Base-by-base conservation (phyloP, 1,139 yeast genomes). In the Debaryomycetaceae sp. region DNA sequence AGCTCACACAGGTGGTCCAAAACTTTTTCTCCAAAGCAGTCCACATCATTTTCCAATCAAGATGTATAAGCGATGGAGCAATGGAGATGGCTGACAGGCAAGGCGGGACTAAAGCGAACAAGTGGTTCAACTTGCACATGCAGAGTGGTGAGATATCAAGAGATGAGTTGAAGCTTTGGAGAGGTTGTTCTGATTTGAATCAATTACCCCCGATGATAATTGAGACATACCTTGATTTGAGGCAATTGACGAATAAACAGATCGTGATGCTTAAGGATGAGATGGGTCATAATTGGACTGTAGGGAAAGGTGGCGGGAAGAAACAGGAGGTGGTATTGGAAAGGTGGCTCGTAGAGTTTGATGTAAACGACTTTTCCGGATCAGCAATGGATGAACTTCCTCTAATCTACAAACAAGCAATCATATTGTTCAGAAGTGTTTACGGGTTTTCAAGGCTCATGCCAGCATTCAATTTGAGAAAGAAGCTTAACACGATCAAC, bases 341-440 rank as follows among this genome's bases (percentile, higher is more conserved):
- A 60, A 74, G 99, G 47, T 93, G 99, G 99, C 71, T 89, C 24
- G 69, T 93, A 35, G 96, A 90, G 61, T 79, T 90, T 50, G 91
- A 84, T 54, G 60, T 60, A 41, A 57, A 48, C 43, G 63, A 55
- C 23, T 60, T 61, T 6, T 53, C 64, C 14, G 69, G 68, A 11
- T 55, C 61, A 8, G 49, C 60, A 1, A 53, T 62, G 4, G 76
- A 68, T 42, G 91, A 86, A 47, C 69, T 86, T 23, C 89, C 95
- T 0, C 64, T 75, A 24, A 78, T 87, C 13, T 87, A 88, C 68
- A 87, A 87, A 58, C 87, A 84, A 54, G 80, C 93, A 31, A 80
- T 87, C 36, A 71, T 89, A 2, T 66, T 87, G 37, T 82, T 93
- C 55, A 77, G 98, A 40, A 81, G 87, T 43, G 65, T 93, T 38